Base-by-base conservation (phyloP, 2,329 filamentous ascomycete genomes). In the Fusarium stilboides region DNA sequence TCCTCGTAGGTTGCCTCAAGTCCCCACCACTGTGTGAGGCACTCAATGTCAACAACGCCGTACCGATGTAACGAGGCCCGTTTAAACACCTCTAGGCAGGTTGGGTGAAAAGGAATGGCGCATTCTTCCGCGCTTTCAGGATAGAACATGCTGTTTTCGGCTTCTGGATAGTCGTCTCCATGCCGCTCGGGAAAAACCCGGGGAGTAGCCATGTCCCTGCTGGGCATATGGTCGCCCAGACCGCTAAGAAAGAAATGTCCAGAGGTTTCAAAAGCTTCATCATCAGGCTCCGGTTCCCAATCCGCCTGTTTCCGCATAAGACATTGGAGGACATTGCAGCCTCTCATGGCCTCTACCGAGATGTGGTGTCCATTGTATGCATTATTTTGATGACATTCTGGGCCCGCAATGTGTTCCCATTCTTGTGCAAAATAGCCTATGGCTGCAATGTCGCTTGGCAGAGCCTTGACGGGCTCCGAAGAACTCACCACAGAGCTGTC, bases 81-180 rank as follows among this genome's bases (percentile, higher is more conserved):
- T 33, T 74, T 76, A 45, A 71, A 78, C 1, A 78, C 51, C 47
- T 78, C 76, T 2, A 78, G 54, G 43, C 76, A 78, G 0, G 74
- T 62, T 1, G 76, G 71, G 9, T 78, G 76, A 15, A 78, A 77
- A 2, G 76, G 74, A 47, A 78, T 68, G 1, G 54, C 52, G 3
- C 53, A 57, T 0, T 62, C 51, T 1, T 58, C 31, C 2, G 39
- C 33, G 0, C 44, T 43, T 2, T 64, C 57, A 5, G 6, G 1
- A 6, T 44, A 14, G 28, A 44, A 55, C 0, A 71, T 37, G 8
- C 24, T 26, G 31, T 70, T 68, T 2, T 65, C 57, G 10, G 61
- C 56, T 6, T 28, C 6, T 0, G 54, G 51, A 0, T 13, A 4
- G 0, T 14, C 15, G 5, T 26, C 26, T 0, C 15, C 31, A 40